Evolutionary conservation across 495 filamentous ascomycete genomes (phyloP).

Genomic region (Trichoderma orchidacearum): DNA sequence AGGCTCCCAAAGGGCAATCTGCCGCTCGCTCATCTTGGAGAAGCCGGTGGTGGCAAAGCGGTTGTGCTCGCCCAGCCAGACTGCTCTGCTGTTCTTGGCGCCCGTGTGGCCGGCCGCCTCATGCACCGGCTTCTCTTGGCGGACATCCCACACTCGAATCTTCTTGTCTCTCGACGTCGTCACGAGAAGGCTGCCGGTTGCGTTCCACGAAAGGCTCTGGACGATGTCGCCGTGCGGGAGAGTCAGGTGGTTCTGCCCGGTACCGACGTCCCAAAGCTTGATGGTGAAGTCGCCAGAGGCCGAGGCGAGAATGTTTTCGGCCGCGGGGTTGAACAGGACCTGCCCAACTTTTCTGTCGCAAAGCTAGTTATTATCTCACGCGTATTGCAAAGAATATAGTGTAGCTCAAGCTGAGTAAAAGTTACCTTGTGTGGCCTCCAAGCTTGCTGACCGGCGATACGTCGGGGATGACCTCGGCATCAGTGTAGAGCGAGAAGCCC

Average conservation of each 20-base stretch:
- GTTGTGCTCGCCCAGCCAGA: constrained; percentile 95
- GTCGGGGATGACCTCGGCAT: constrained; percentile 70
- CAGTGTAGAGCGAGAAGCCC: constrained; percentile 67
- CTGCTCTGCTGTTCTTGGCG: constrained; percentile 90
- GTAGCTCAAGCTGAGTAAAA: neutral
- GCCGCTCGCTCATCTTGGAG: constrained; percentile 94
- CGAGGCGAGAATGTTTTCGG: constrained; percentile 89
- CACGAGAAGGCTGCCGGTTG: constrained; percentile 74
- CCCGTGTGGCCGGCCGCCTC: constrained; percentile 78
- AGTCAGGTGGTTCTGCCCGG: constrained; percentile 55
- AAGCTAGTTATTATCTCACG: neutral
- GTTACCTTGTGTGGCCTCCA: constrained; percentile 54
- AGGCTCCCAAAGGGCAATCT: constrained; percentile 91
- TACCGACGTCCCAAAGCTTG: constrained; percentile 89
- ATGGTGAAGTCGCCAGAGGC: constrained; percentile 90
- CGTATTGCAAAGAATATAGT: neutral
- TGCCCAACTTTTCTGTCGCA: constrained; percentile 75
- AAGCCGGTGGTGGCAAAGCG: constrained; percentile 93
- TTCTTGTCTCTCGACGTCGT: constrained; percentile 98
- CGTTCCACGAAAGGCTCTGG: constrained; percentile 91
- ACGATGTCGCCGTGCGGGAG: constrained; percentile 83
- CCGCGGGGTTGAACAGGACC: constrained; percentile 93
- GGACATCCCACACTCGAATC: constrained; percentile 89
- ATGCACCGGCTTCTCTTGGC: constrained; percentile 77
- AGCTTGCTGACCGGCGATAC: constrained; percentile 70